These are phyloP conservation scores for Metschnikowia lachancei DNA, from an alignment of 805 yeast species.

Conservation along the genomic window DNA sequence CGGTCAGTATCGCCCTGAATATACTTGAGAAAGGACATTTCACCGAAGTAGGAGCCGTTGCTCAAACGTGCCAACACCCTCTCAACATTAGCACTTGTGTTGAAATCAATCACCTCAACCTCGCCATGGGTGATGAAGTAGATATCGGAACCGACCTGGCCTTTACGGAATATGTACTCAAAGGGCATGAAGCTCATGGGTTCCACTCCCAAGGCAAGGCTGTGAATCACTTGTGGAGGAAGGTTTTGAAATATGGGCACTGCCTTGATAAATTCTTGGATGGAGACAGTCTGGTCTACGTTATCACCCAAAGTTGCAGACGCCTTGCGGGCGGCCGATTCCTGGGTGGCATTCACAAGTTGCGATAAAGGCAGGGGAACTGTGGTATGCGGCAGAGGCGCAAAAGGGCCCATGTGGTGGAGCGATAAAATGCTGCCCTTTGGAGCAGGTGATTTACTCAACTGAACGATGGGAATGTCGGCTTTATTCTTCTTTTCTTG, in stretches of 20 bases:
- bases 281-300: constrained; percentile 54
- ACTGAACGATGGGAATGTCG: constrained; percentile 32
- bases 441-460: constrained; percentile 17
- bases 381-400: constrained; percentile 11
- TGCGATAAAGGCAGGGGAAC: constrained; percentile 23
- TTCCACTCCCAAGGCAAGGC: constrained; percentile 62
- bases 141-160: constrained; percentile 60
- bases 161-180: constrained; percentile 59
- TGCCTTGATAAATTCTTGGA: constrained; percentile 56
- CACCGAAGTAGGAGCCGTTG: constrained; percentile 70
- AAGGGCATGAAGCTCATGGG: constrained; percentile 52
- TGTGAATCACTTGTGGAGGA: constrained; percentile 59
- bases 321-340: neutral
- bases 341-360: constrained; percentile 13
- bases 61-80: constrained; percentile 55
- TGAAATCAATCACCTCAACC: constrained; percentile 57
- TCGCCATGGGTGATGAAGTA: constrained; percentile 67
- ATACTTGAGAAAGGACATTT: constrained; percentile 63
- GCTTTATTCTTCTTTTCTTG: constrained; percentile 57
- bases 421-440: constrained; percentile 7
- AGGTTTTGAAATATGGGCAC: constrained; percentile 58
- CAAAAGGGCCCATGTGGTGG: constrained; percentile 20
- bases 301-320: constrained; percentile 22
- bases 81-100: constrained; percentile 27
- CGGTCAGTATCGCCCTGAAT: constrained; percentile 31